Evolutionary conservation across 345 rosid species (phyloP), one percentile per base, ranked within the genome.

Genomic region (Lepidium aucheri): DNA sequence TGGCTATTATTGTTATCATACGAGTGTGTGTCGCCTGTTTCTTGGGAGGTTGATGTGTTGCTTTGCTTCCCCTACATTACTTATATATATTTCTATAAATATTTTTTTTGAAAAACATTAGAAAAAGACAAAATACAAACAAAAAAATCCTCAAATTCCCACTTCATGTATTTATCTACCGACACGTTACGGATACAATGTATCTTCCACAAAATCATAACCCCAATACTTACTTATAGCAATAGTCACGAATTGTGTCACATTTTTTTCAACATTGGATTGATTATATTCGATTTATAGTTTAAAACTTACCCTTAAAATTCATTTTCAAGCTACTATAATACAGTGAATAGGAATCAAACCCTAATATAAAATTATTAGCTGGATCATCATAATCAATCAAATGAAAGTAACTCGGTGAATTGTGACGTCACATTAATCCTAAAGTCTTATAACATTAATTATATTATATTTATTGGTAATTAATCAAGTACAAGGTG

Each of bases 11-110:
- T 73, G 61, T 28, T 60, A 53, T 43, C 66, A 64, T 65, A 20
- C 71, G 57, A 66, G 67, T 67, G 68, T 60, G 71, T 58, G 71
- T 72, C 71, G 77, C 72, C 63, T 66, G 68, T 66, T 53, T 73
- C 77, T 73, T 73, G 63, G 73, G 57, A 67, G 63, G 63, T 66
- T 68, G 68, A 52, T 73, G 63, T 53, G 56, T 43, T 65, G 28
- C 22, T 15, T 57, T 52, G 24, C 67, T 35, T 59, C 46, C 65
- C 32, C 32, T n/a, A n/a, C n/a, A n/a, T n/a, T n/a, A n/a, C n/a
- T n/a, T n/a, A n/a, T n/a, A n/a, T n/a, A n/a, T n/a, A n/a, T n/a
- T n/a, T n/a, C n/a, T n/a, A n/a, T n/a, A n/a, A n/a, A n/a, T n/a
- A n/a, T n/a, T n/a, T n/a, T n/a, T n/a, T n/a, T n/a, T n/a, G n/a